Evolutionary conservation across 1,284 basidiomycete genomes (phyloP).

Genomic region (Marasmius sp.): DNA sequence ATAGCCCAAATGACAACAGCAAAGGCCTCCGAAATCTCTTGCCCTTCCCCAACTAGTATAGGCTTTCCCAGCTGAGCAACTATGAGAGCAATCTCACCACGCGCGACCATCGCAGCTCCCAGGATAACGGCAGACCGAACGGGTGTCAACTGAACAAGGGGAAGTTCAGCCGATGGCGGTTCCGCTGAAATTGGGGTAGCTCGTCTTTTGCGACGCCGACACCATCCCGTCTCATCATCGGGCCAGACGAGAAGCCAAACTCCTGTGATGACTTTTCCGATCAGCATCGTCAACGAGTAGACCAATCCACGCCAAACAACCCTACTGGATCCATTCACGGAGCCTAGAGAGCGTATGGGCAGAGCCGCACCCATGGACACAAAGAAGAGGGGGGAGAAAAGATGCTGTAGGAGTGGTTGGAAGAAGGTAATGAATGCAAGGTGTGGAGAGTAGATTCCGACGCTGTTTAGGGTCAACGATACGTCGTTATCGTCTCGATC

Average conservation of each 20-base stretch:
- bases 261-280: conserved; percentile 32
- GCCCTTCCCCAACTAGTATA: conserved; percentile 20
- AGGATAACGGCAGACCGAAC: conserved; percentile 28
- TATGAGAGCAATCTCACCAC: conserved; percentile 42
- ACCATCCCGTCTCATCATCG: conserved; percentile 14
- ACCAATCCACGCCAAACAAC: conserved; percentile 38
- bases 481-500: not conserved
- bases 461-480: not conserved
- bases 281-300: conserved; percentile 35
- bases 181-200: not conserved
- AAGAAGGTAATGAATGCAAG: conserved; percentile 26
- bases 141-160: conserved; percentile 1
- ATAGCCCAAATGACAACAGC: conserved; percentile 43
- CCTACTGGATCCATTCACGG: conserved; percentile 28
- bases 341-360: conserved; percentile 33
- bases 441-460: conserved; percentile 13
- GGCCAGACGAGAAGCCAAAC: conserved; percentile 34
- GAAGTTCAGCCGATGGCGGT: not conserved
- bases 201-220: conserved; percentile 7
- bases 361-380: conserved; percentile 36
- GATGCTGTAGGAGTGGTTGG: conserved; percentile 24
- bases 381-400: conserved; percentile 38
- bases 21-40: conserved; percentile 26
- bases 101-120: conserved; percentile 37
- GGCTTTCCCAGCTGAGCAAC: conserved; percentile 36